phyloP scores from a whole-genome alignment of 164 flowering plant species.

The Dillenia suffruticosa region DNA sequence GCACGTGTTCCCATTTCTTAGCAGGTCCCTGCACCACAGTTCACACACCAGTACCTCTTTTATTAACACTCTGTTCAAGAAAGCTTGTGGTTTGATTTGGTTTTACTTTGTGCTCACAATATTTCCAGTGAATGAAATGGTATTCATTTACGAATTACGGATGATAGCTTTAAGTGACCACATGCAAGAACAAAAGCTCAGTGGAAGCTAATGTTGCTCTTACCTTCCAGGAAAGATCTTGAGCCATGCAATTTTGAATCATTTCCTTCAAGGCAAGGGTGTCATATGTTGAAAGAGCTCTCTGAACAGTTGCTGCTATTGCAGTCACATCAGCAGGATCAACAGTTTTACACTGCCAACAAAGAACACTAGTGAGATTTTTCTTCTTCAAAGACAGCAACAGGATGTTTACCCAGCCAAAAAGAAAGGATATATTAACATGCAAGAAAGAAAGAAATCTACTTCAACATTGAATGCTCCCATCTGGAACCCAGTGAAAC shows the following conservation, averaged over 20 bases:
- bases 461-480: slow-evolving; percentile 83
- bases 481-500: slow-evolving; percentile 93
- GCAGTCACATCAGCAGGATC: slow-evolving; percentile 76
- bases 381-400: no score
- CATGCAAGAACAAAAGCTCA: background rate
- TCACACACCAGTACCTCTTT: background rate
- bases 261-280: slow-evolving; percentile 66
- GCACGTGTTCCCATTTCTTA: slow-evolving; percentile 64
- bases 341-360: slow-evolving; percentile 58
- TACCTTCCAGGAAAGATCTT: slow-evolving; percentile 98
- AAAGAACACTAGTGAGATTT: no score
- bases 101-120: no score
- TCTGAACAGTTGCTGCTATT: slow-evolving; percentile 38
- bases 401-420: no score
- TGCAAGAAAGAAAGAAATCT: background rate
- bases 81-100: no score
- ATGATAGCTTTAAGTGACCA: no score
- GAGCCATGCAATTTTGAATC: slow-evolving; percentile 83
- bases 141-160: no score
- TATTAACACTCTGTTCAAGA: no score
- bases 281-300: slow-evolving; percentile 58
- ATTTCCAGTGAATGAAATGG: no score
- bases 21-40: slow-evolving; percentile 67
- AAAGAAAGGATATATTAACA: no score
- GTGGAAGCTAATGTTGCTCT: background rate